Base-by-base conservation (phyloP, 108 stramenopile genomes). In the Cyclotella kingstonii region DNA sequence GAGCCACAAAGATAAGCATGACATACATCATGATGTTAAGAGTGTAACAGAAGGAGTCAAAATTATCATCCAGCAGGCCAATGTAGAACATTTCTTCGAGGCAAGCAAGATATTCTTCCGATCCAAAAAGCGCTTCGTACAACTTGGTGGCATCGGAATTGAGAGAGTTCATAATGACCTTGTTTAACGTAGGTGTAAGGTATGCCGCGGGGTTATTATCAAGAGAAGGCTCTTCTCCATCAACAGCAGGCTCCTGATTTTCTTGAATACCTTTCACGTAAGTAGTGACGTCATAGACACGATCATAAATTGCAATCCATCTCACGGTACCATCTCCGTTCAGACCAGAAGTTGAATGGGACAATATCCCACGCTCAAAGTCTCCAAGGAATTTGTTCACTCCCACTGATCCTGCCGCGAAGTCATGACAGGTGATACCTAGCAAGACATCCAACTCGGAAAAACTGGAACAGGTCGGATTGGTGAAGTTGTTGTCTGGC, bases 351-450 rank as follows among this genome's bases (percentile, higher is more conserved):
- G 66, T 54, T 30, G 63, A 56, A 35, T 73, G 66, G 0, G 58
- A 46, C 7, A 81, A 51, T 12, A 69, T 33, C 10, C 76, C 80
- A 6, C 67, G 57, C 44, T 63, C 49, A 28, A 68, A 77, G 11
- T 73, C 73, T 29, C 67, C 76, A 3, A 81, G 47, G 63, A 73
- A 71, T 26, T 73, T 76, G 36, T 68, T 50, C 6, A 75, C 67
- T 21, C 76, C 80, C 19, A 56, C 21, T 42, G 48, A 36, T 19
- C 77, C 77, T 14, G 70, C 67, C 0, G 68, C 72, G 35, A 73
- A 68, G 43, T 39, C 58, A 60, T 81, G 80, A 47, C 80, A 81
- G 54, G 80, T 76, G 34, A 81, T 78, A 12, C 77, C 80, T 6
- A 77, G 60, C 12, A 78, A 28, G 5, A 52, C 46, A 42, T 81